phyloP scores from a whole-genome alignment of 73 alveolate species.

The Symbiodinium natans region DNA sequence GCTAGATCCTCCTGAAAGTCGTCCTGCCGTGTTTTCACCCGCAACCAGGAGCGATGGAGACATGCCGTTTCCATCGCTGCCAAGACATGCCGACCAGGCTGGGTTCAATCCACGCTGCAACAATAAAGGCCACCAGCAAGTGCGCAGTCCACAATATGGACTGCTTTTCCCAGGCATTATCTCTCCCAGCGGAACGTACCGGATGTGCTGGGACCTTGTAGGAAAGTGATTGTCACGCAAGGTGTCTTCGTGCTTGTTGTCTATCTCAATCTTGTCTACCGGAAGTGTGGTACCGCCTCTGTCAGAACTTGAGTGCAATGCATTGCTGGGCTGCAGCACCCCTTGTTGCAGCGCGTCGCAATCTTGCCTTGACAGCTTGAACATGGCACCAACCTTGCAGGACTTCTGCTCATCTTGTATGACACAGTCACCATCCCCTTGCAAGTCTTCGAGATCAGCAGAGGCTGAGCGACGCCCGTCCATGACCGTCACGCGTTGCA shows the following conservation, averaged over 20 bases:
- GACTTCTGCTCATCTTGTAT: conserved; percentile 57
- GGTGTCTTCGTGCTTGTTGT: background rate
- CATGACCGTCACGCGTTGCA: background rate
- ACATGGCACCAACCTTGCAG: background rate
- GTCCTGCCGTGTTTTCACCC: too few species aligned
- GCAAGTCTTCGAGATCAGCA: conserved; percentile 57
- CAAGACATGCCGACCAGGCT: background rate
- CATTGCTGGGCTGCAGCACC: too few species aligned
- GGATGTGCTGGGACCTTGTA: conserved; percentile 76
- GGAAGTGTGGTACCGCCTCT: too few species aligned
- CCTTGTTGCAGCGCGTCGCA: too few species aligned
- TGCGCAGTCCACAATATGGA: too few species aligned
- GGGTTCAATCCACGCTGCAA: too few species aligned
- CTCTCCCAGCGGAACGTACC: conserved; percentile 79
- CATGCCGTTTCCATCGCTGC: background rate
- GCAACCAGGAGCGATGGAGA: background rate
- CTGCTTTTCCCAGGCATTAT: conserved; percentile 17
- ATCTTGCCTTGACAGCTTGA: too few species aligned
- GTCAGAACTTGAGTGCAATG: too few species aligned
- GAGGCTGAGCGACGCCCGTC: background rate
- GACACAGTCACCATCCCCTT: conserved; percentile 74
- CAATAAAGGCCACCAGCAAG: too few species aligned
- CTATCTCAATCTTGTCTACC: too few species aligned
- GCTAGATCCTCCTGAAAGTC: too few species aligned
- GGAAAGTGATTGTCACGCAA: conserved; percentile 2